These are phyloP conservation scores for Amylostereum chailletii DNA, from an alignment of 1,284 basidiomycete species.

Conservation along the genomic window DNA sequence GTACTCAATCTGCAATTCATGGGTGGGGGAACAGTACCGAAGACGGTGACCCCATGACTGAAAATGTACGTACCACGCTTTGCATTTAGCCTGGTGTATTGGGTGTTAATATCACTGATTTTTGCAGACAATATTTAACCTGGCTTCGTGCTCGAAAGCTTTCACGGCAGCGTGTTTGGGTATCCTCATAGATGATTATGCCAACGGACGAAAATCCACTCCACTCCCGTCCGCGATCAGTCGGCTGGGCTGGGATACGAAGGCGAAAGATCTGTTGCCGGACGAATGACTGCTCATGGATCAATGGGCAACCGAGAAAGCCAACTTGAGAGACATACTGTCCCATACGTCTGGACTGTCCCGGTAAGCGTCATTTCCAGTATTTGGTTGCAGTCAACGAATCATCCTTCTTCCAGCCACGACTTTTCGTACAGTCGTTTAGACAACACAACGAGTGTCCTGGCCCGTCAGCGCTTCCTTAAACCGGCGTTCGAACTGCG, in stretches of 20 bases:
- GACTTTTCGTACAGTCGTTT: constrained; percentile 4
- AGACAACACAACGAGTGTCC: constrained; percentile 11
- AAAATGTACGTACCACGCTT: constrained; percentile 17
- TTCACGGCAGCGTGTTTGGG: constrained; percentile 31
- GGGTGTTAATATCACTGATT: background rate
- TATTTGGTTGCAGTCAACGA: background rate
- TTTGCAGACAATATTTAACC: constrained; percentile 27
- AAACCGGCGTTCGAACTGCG: constrained; percentile 30
- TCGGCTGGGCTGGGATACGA: constrained; percentile 26
- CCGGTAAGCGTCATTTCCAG: constrained; percentile 5
- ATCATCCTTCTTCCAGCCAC: constrained; percentile 2
- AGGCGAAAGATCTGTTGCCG: constrained; percentile 28
- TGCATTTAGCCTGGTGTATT: background rate
- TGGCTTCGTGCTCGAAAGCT: constrained; percentile 38
- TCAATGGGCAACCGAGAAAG: constrained; percentile 23
- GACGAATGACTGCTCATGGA: constrained; percentile 31
- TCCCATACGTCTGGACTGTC: constrained; percentile 13
- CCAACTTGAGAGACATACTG: constrained; percentile 29
- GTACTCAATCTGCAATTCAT: no score
- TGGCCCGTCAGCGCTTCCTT: constrained; percentile 26
- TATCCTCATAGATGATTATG: constrained; percentile 25
- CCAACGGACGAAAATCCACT: constrained; percentile 19
- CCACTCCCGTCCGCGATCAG: constrained; percentile 18
- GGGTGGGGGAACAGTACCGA: constrained; percentile 21
- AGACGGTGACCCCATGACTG: constrained; percentile 19